Evolutionary conservation across 2,329 filamentous ascomycete genomes (phyloP).

Genomic region (Blastomyces gilchristii): DNA sequence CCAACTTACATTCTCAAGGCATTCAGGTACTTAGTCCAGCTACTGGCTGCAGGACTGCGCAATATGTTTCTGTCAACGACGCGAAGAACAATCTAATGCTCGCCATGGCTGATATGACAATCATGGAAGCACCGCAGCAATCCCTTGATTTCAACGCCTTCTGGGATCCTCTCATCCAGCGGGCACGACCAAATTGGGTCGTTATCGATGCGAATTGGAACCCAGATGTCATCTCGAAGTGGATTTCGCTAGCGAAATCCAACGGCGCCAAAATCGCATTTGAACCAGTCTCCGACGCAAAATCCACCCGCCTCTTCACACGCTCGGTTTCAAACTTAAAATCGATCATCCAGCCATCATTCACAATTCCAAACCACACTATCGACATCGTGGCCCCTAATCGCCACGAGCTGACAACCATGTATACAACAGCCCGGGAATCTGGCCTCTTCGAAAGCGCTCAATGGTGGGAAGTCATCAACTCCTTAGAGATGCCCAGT

Average conservation of each 20-base stretch:
- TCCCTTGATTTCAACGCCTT: conserved; percentile 38
- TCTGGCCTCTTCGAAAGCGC: conserved; percentile 57
- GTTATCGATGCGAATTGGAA: conserved; percentile 86
- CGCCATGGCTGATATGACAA: conserved; percentile 92
- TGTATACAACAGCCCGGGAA: conserved; percentile 61
- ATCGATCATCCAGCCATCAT: conserved; percentile 24
- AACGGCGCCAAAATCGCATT: conserved; percentile 57
- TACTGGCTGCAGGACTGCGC: conserved; percentile 59
- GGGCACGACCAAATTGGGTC: conserved; percentile 59
- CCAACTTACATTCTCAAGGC: conserved; percentile 54
- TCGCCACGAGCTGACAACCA: conserved; percentile 64
- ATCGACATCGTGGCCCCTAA: conserved; percentile 76
- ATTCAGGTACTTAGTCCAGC: conserved; percentile 50
- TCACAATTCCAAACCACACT: conserved; percentile 49
- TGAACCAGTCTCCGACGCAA: conserved; percentile 79
- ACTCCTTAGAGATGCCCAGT: conserved; percentile 65
- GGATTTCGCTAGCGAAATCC: conserved; percentile 53
- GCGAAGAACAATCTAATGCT: conserved; percentile 71
- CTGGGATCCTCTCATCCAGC: conserved; percentile 53
- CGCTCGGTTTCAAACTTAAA: background rate
- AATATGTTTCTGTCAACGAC: conserved; percentile 88
- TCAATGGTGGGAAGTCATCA: conserved; percentile 70
- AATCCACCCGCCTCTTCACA: conserved; percentile 59
- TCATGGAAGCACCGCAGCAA: conserved; percentile 48
- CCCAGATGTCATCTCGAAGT: conserved; percentile 52